Evolutionary conservation across 345 rosid species (phyloP), one percentile per base, ranked within the genome.

Genomic region (Euphorbia tirucalli): DNA sequence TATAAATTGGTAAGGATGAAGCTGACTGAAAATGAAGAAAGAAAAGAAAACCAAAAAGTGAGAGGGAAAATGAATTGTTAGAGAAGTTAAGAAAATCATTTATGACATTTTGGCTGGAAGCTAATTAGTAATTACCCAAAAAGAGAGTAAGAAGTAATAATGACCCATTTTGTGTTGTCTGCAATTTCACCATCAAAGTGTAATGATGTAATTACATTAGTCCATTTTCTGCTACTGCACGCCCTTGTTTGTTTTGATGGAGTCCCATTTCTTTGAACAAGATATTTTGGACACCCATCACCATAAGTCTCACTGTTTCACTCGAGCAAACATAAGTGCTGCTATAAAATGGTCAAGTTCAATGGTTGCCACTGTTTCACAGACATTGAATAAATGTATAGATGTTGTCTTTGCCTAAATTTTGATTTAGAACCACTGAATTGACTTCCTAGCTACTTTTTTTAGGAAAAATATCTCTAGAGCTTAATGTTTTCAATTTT

Each of bases 141-240:
- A 49, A 3, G 54, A 64, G 46, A 66, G 65, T 14, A n/a, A 32
- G 5, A 30, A 68, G 69, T 66, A 54, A 85, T 78, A 44, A 75
- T 82, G 70, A 52, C 82, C 85, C 86, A 83, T 75, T 75, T 74
- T 69, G 64, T 50, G 48, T 49, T 83, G 85, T 79, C 86, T 61
- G 72, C 82, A 60, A 70, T 46, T 14, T 54, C 37, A 70, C 63
- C 54, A 71, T 25, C 54, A 62, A 74, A 39, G 59, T 30, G 65
- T 54, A 62, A 46, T 68, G 71, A 56, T 57, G 56, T 35, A 31
- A 61, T 27, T 56, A 46, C 14, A 57, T 0, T 27, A 46, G 22
- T 65, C 68, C 56, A 61, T 44, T 65, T 58, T 69, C 27, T 43
- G 15, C 1, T 18, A 32, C 61, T 72, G 49, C 69, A 71, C 39